Conservation (phyloP, 2,329 filamentous ascomycete genomes). For the Apiospora pterosperma region DNA sequence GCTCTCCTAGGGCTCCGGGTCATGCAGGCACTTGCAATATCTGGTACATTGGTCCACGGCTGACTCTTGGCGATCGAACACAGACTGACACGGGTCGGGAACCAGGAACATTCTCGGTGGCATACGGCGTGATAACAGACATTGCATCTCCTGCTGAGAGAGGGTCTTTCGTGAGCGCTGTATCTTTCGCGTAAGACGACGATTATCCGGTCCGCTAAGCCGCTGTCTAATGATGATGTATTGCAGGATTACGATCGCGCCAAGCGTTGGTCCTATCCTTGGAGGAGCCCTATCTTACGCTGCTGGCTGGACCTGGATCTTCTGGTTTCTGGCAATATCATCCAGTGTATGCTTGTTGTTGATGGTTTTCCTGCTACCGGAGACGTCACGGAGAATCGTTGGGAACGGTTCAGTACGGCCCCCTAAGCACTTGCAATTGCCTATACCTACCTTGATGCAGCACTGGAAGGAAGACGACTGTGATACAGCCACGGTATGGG, state of each 20-base stretch:
- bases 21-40: conserved; percentile 14
- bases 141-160: background rate
- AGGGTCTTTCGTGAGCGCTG: background rate
- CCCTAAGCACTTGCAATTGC: background rate
- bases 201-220: background rate
- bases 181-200: conserved; percentile 10
- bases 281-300: conserved; percentile 30
- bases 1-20: conserved; percentile 12
- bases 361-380: conserved; percentile 20
- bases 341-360: conserved; percentile 15
- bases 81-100: no score
- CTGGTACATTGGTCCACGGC: background rate
- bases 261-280: conserved; percentile 25
- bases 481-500: background rate
- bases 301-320: conserved; percentile 33
- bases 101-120: background rate
- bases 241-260: conserved; percentile 3
- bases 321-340: conserved; percentile 34
- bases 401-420: conserved; percentile 23
- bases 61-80: background rate
- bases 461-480: background rate
- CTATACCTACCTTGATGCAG: background rate
- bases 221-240: background rate
- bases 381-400: conserved; percentile 27
- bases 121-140: background rate